A percentile compares a stretch with the other conserved stretches of the same genome.
Conservation (phyloP, 2,329 filamentous ascomycete genomes). For the Claviceps citrina region DNA sequence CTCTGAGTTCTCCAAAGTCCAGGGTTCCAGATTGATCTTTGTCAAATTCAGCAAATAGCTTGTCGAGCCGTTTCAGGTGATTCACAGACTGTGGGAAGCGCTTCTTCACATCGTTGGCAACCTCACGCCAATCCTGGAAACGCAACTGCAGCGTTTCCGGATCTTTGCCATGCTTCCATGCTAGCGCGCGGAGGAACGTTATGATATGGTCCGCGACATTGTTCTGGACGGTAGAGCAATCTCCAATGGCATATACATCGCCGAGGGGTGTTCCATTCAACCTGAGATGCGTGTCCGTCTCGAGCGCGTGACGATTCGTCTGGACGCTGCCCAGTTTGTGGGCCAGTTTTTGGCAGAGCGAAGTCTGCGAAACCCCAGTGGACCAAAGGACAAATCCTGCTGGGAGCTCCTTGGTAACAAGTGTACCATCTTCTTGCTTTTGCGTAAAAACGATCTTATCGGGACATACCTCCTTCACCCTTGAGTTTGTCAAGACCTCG, state of each 20-base stretch:
- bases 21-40: constrained; percentile 84
- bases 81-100: constrained; percentile 81
- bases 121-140: constrained; percentile 74
- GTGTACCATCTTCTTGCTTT: constrained; percentile 53
- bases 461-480: constrained; percentile 72
- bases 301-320: constrained; percentile 78
- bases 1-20: constrained; percentile 80
- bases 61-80: constrained; percentile 79
- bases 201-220: constrained; percentile 87
- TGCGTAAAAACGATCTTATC: constrained; percentile 87
- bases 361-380: constrained; percentile 78
- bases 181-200: constrained; percentile 72
- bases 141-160: constrained; percentile 75
- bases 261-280: constrained; percentile 78
- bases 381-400: constrained; percentile 97
- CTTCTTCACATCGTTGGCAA: constrained; percentile 70
- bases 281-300: constrained; percentile 86
- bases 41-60: constrained; percentile 83
- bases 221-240: constrained; percentile 94
- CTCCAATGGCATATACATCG: constrained; percentile 91
- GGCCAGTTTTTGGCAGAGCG: constrained; percentile 62
- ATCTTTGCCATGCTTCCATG: constrained; percentile 83
- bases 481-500: constrained; percentile 79
- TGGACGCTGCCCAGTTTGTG: constrained; percentile 61
- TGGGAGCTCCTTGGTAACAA: constrained; percentile 81